Conservation (phyloP, 176 grass and related monocot genomes). For the bread wheat (Triticum aestivum) region DNA sequence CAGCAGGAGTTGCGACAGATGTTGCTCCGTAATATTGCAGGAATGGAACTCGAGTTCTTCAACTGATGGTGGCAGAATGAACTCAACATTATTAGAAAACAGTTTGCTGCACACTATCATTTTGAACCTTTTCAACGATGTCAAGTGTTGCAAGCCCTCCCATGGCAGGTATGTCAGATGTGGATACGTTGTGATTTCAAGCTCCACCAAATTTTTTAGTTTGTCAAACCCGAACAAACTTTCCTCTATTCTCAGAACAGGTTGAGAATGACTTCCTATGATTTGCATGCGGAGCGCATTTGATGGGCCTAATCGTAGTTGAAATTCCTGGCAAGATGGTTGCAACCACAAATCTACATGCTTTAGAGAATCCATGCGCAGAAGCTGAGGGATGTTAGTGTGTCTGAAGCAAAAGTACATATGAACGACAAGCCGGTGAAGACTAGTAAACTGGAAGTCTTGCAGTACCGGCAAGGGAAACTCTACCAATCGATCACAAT, state of each 20-base stretch:
- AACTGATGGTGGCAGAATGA: constrained; percentile 11
- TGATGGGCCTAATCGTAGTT: background rate
- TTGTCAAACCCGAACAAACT: background rate
- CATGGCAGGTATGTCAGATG: background rate
- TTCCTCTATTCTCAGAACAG: background rate
- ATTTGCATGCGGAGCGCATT: background rate
- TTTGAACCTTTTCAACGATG: constrained; percentile 1
- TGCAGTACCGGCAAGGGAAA: background rate
- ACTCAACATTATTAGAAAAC: background rate
- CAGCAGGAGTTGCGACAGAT: background rate
- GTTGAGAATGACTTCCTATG: background rate
- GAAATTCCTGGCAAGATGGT: background rate
- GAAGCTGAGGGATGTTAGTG: background rate
- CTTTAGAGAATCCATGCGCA: background rate
- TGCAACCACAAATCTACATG: constrained; percentile 1
- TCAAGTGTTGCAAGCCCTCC: background rate
- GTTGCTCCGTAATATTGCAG: background rate
- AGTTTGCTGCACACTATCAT: background rate
- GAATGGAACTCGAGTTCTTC: background rate
- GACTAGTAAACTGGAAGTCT: background rate
- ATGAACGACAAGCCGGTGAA: background rate
- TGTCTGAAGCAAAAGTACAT: background rate
- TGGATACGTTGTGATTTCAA: background rate
- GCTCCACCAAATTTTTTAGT: background rate
- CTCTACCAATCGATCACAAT: background rate